Evolutionary conservation across 163 green algal species (phyloP), one percentile per base, ranked within the genome.

Genomic region (Scenedesmus sp.): DNA sequence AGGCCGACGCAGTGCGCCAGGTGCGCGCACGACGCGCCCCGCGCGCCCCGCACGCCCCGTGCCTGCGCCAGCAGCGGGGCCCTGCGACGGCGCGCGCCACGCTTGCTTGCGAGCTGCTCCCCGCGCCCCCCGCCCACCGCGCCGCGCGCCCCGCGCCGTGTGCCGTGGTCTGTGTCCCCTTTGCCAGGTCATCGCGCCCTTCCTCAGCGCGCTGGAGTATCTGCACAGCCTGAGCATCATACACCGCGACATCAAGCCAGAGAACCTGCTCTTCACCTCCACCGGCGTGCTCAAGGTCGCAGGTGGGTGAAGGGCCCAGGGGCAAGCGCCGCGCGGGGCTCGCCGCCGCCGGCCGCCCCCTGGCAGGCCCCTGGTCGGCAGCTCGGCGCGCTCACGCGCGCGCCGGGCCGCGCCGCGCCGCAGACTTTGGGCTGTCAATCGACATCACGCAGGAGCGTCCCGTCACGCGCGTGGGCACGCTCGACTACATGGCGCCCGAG

Each of bases 221-320:
- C 81, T 94, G 34, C 91, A 95, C 65, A 63, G 33, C 31, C 83
- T 80, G 54, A 88, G 88, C 36, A 91, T 95, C 62, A 92, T 95
- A 33, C 90, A 94, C 67, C 70, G 91, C 18, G 91, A 95, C 63
- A 94, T 94, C 73, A 94, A 95, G 85, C 87, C 89, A 29, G 89
- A 93, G 70, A 94, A 93, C 78, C 80, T 93, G 34, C 78, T 95
- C 60, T 85, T 95, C 50, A 89, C 82, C 15, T 62, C 74, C 0
- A 76, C 88, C 18, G 81, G 79, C 0, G 77, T 83, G 7, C 79
- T 94, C 24, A 94, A 93, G 70, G 78, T 95, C 17, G 89, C 86
- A 60, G 90, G 87, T 91, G 58, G 64, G n/a, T n/a, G n/a, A n/a
- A n/a, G n/a, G n/a, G n/a, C n/a, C n/a, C n/a, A n/a, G n/a, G n/a